Percentiles rank a stretch among this genome's conserved stretches.
phyloP scores from a whole-genome alignment of 441 rosid species.

The Flueggea neowawraea region DNA sequence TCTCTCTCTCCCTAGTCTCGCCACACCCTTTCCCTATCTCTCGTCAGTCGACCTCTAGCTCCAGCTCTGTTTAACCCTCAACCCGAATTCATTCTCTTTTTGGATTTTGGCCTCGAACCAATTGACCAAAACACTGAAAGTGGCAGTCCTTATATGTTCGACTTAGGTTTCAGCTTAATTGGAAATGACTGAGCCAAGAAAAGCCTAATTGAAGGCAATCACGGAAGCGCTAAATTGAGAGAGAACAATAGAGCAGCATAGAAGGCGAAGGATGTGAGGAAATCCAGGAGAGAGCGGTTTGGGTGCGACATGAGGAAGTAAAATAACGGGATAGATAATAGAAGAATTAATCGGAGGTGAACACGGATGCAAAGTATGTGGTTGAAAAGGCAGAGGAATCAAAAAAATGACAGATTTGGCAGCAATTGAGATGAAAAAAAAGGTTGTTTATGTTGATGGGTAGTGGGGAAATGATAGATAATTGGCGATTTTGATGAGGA shows the following conservation, averaged over 20 bases:
- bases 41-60: no score
- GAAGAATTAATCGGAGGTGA: constrained; percentile 60
- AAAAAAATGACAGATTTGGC: constrained; percentile 41
- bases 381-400: constrained; percentile 40
- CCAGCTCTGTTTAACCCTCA: no score
- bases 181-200: constrained; percentile 79
- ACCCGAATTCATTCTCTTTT: constrained; percentile 64
- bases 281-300: constrained; percentile 69
- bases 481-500: constrained; percentile 45
- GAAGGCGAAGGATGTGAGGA: constrained; percentile 76
- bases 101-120: constrained; percentile 68
- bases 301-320: constrained; percentile 79
- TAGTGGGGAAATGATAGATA: constrained; percentile 32
- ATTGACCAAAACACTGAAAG: constrained; percentile 89
- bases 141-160: constrained; percentile 30
- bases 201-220: constrained; percentile 76
- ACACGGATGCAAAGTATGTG: constrained; percentile 51
- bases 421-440: constrained; percentile 39
- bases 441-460: constrained; percentile 20
- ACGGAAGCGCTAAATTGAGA: constrained; percentile 74
- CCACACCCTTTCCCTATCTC: no score
- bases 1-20: no score
- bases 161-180: constrained; percentile 39
- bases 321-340: constrained; percentile 63
- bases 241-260: constrained; percentile 70